phyloP scores from a whole-genome alignment of 2,329 filamentous ascomycete genomes.

The Hymenoscyphus repandus region DNA sequence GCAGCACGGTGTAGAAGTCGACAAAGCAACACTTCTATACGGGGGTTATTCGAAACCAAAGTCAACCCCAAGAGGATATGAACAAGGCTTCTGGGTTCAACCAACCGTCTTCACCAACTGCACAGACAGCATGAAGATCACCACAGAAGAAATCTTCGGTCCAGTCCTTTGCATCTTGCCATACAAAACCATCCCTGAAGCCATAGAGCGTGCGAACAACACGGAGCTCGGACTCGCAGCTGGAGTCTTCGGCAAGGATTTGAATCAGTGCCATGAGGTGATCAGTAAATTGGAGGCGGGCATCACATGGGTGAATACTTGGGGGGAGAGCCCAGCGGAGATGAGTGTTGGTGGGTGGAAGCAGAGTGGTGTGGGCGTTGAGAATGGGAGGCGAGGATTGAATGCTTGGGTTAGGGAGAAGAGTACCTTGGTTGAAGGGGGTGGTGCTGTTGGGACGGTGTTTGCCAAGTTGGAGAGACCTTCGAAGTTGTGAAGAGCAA shows the following conservation, averaged over 20 bases:
- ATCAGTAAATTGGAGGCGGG: constrained; percentile 70
- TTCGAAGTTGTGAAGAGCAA: no score
- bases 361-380: constrained; percentile 78
- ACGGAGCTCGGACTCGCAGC: constrained; percentile 77
- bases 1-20: constrained; percentile 64
- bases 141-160: constrained; percentile 81
- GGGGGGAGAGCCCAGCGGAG: constrained; percentile 88
- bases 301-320: constrained; percentile 90
- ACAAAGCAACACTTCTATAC: constrained; percentile 68
- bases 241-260: constrained; percentile 73
- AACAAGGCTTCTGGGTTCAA: constrained; percentile 73
- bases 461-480: constrained; percentile 58
- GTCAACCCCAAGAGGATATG: constrained; percentile 31
- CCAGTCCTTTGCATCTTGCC: constrained; percentile 78
- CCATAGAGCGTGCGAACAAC: constrained; percentile 66
- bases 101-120: constrained; percentile 86
- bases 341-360: constrained; percentile 95
- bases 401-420: constrained; percentile 82
- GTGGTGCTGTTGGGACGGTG: constrained; percentile 60
- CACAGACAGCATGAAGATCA: constrained; percentile 75
- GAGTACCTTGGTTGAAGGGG: constrained; percentile 80
- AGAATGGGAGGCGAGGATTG: constrained; percentile 76
- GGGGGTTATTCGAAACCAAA: constrained; percentile 60
- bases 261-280: constrained; percentile 68
- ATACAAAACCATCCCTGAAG: constrained; percentile 66